Evolutionary conservation across 768 basidiomycete species (phyloP), one percentile per base, ranked within the genome.

Genomic region (Serendipita indica): DNA sequence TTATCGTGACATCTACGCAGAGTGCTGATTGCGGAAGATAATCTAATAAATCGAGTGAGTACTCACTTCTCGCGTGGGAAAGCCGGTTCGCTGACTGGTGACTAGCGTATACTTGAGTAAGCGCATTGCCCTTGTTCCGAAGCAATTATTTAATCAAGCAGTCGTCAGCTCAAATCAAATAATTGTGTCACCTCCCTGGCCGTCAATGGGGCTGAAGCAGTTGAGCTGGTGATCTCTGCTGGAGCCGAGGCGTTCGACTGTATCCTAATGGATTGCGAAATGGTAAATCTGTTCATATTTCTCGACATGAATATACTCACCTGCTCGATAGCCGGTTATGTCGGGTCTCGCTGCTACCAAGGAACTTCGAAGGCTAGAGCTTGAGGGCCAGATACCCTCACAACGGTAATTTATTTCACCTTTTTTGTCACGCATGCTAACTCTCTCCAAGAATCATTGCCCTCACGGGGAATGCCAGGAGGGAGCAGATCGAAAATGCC

Each of bases 1-100:
- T 43, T n/a, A n/a, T 43, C 18, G 27, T 7, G 1, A 6, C 2
- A 7, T 5, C 7, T n/a, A 43, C 12, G 37, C 35, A 66, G 65
- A 32, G 58, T 66, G 22, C 56, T 66, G 16, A 64, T 65, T 33
- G 64, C 64, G n/a, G 66, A 65, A 54, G 67, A 68, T 49, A 68
- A 68, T 54, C 33, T 64, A 14, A 66, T 68, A 32, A 68, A 68
- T 35, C 65, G 66, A 45, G 63, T 63, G 41, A 22, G 62, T 35
- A 7, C 30, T 39, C n/a, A n/a, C n/a, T n/a, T n/a, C n/a, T n/a
- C n/a, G n/a, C n/a, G 41, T 43, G 41, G 27, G 18, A n/a, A 43
- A 43, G 41, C 7, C 27, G 16, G 41, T 7, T 5, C n/a, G n/a
- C n/a, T n/a, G n/a, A n/a, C n/a, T n/a, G n/a, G n/a, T n/a, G n/a